These are phyloP conservation scores for Blastobotrys niveus DNA, from an alignment of 1,139 yeast genomes.

Conservation along the genomic window DNA sequence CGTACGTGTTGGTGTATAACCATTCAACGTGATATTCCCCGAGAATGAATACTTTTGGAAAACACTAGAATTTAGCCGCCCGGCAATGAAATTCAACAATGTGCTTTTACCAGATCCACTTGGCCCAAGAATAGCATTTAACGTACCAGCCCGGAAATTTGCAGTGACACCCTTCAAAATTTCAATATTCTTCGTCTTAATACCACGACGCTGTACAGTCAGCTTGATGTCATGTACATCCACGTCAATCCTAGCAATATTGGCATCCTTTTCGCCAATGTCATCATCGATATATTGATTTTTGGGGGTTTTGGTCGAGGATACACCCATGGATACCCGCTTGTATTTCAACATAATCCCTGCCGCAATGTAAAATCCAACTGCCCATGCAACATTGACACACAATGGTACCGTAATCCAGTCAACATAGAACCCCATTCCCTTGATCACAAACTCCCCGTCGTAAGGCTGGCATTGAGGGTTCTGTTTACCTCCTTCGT, in stretches of 20 bases:
- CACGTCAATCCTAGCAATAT: conserved; percentile 17
- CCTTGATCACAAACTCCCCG: conserved; percentile 49
- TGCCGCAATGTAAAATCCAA: conserved; percentile 51
- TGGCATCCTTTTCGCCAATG: conserved; percentile 4
- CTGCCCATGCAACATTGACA: conserved; percentile 52
- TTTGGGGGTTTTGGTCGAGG: conserved; percentile 28
- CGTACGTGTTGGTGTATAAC: conserved; percentile 41
- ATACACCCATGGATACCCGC: conserved; percentile 50
- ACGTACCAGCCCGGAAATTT: conserved; percentile 51
- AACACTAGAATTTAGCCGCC: conserved; percentile 44
- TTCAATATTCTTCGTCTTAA: conserved; percentile 12
- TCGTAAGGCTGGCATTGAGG: conserved; percentile 38
- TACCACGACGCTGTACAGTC: conserved; percentile 9
- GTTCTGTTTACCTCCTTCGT: conserved; percentile 36
- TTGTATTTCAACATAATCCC: conserved; percentile 39
- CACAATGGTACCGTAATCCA: conserved; percentile 70
- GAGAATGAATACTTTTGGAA: conserved; percentile 36
- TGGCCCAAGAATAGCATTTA: conserved; percentile 88
- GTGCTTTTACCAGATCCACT: conserved; percentile 86
- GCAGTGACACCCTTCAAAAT: conserved; percentile 53
- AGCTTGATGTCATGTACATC: conserved; percentile 21
- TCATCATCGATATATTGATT: conserved; percentile 12
- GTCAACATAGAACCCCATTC: conserved; percentile 52
- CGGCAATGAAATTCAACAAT: conserved; percentile 58
- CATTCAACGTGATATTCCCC: conserved; percentile 45